phyloP scores from a whole-genome alignment of 805 yeast genomes.

The Saccharomycopsis capsularis region DNA sequence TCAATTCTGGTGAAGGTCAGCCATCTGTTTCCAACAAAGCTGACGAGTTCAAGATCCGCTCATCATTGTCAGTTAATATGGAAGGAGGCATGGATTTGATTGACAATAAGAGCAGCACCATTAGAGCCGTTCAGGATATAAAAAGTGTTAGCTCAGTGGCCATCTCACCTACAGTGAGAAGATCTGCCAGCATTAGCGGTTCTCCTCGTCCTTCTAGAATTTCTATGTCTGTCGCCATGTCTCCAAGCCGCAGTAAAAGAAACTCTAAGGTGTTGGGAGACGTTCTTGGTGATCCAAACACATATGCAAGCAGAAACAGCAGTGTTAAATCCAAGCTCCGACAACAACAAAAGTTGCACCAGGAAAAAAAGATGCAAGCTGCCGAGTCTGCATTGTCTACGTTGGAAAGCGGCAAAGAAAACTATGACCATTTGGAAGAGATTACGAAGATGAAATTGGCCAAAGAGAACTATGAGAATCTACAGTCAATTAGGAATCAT shows the following conservation, averaged over 20 bases:
- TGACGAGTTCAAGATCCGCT: conserved; percentile 1
- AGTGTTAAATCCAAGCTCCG: background rate
- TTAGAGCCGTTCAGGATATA: conserved; percentile 11
- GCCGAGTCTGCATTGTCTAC: background rate
- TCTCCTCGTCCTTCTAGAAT: conserved; percentile 13
- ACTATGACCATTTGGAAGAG: conserved; percentile 19
- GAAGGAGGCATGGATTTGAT: background rate
- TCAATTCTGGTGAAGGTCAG: background rate
- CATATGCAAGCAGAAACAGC: background rate
- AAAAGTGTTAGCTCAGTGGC: background rate
- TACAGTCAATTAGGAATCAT: conserved; percentile 7
- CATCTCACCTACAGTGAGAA: background rate
- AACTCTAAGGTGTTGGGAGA: background rate
- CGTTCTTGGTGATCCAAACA: background rate
- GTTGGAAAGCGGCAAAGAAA: conserved; percentile 17
- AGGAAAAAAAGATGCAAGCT: background rate
- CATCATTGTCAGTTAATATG: conserved; percentile 1
- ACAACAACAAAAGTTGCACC: background rate
- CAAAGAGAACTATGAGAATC: conserved; percentile 16
- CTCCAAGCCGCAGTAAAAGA: conserved; percentile 6
- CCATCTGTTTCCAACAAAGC: background rate
- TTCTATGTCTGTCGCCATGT: conserved; percentile 3
- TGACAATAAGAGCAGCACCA: conserved; percentile 13
- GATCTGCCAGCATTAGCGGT: conserved; percentile 1
- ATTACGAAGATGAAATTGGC: conserved; percentile 19